Base-by-base conservation (phyloP, 495 filamentous ascomycete species). In the Aspergillus conjunctus region DNA sequence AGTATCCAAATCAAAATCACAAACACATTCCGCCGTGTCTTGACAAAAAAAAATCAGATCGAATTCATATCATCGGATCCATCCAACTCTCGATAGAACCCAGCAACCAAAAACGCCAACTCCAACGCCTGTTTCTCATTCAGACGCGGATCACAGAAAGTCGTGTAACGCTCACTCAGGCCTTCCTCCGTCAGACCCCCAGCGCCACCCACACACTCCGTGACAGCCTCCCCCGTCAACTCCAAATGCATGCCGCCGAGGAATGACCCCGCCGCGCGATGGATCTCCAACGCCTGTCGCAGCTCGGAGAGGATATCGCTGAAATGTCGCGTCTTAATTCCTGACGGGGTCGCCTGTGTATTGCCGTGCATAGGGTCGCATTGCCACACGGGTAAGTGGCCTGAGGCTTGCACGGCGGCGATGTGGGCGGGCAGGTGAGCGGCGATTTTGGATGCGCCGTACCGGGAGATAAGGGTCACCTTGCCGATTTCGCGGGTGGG, bases 91-190 rank as follows among this genome's bases (percentile, higher is more conserved):
- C 88, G 77, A 73, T 88, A 96, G 69, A 91, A 91, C 8, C 89
- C 91, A 1, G 94, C 94, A 56, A 98, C 86, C 68, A 98, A 73
- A 73, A 98, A 98, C 2, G 94, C 92, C 70, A 97, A 74, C 75
- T 98, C 94, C 22, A 98, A 81, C 15, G 94, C 92, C 78, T 98
- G 94, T 73, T 97, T 97, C 82, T 98, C 94, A 70, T 98, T 98
- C 49, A 98, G 77, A 11, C 94, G 76, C 4, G 94, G 94, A 70
- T 98, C 94, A 73, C 94, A 98, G 79, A 92, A 97, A 30, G 88
- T 94, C 3, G 90, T 95, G 71, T 98, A 98, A 55, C 95, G 89
- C 51, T 91, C 83, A 5, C 85, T 85, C 39, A 98, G 77, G 57
- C 96, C 93, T 59, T 93, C 90, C 70, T 97, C 94, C 7, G 82